Percentiles rank a stretch among this genome's conserved stretches.
Conservation (phyloP, 78 protist species). For the Mantamonas sphyraenae region DNA sequence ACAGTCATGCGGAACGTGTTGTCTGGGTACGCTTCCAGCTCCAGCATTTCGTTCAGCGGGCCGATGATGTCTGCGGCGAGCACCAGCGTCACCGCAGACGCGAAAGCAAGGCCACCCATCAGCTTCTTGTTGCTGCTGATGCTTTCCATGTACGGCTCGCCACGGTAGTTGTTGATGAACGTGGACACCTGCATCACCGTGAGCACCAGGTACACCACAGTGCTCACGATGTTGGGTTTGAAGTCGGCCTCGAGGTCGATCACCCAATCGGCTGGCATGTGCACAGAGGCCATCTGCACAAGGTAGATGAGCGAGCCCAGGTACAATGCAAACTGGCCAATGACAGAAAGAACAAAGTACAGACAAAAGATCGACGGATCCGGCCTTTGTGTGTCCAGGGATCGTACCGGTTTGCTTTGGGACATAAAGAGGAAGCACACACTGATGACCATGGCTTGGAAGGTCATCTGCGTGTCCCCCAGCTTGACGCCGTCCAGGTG, state of each 20-base stretch:
- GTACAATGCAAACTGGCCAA: slow-evolving; percentile 75
- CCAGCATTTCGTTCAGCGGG: too few relatives aligned
- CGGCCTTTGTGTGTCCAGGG: slow-evolving; percentile 36
- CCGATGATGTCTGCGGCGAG: too few relatives aligned
- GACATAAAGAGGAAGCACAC: not conserved
- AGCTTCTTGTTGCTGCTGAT: too few relatives aligned
- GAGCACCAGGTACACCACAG: slow-evolving; percentile 62
- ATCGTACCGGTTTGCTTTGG: not conserved
- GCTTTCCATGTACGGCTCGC: too few relatives aligned
- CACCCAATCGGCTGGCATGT: not conserved
- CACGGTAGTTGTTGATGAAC: slow-evolving; percentile 82
- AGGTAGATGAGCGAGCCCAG: slow-evolving; percentile 37
- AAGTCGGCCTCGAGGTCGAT: slow-evolving; percentile 63
- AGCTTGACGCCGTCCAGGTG: slow-evolving; percentile 85
- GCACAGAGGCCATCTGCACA: not conserved
- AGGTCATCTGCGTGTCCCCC: slow-evolving; percentile 61
- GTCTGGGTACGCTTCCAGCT: too few relatives aligned
- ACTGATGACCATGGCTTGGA: not conserved
- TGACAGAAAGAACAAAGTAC: slow-evolving; percentile 61
- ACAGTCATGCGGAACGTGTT: too few relatives aligned
- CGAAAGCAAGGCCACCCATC: too few relatives aligned
- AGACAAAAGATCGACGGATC: slow-evolving; percentile 54
- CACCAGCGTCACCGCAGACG: too few relatives aligned
- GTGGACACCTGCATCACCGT: slow-evolving; percentile 59
- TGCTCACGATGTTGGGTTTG: slow-evolving; percentile 66